A percentile compares a stretch with the other conserved stretches of the same genome.
Conservation (phyloP, 1,139 yeast species). For the Meyerozyma guilliermondii region DNA sequence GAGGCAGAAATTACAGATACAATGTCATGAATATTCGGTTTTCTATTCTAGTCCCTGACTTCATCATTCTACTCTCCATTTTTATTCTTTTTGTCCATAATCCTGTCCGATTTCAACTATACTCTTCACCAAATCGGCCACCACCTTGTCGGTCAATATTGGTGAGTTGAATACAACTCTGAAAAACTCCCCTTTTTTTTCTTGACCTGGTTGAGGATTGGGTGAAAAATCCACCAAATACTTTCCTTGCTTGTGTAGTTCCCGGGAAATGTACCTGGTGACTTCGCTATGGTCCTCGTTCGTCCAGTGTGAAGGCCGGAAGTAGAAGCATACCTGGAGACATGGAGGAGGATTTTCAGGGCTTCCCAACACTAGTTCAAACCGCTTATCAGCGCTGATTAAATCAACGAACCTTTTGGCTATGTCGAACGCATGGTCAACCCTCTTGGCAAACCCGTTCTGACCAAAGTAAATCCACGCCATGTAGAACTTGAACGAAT, state of each 20-base stretch:
- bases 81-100: conserved; percentile 2
- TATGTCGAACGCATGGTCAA: conserved; percentile 68
- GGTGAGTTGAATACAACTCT: conserved; percentile 84
- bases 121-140: conserved; percentile 34
- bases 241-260: conserved; percentile 56
- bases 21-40: too few species aligned
- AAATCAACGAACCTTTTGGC: conserved; percentile 54
- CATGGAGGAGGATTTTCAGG: conserved; percentile 64
- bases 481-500: conserved; percentile 71
- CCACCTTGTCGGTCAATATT: conserved; percentile 31
- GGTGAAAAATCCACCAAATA: conserved; percentile 84
- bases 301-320: conserved; percentile 39
- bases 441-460: conserved; percentile 48
- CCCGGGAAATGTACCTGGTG: conserved; percentile 63
- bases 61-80: not conserved
- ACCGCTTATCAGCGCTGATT: conserved; percentile 32
- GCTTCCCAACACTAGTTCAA: conserved; percentile 42
- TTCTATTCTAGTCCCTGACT: too few species aligned
- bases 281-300: conserved; percentile 43
- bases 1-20: too few species aligned
- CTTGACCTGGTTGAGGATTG: conserved; percentile 41
- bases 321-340: conserved; percentile 80
- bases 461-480: conserved; percentile 81
- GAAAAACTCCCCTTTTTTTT: conserved; percentile 69
- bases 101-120: conserved; percentile 25